Evolutionary conservation across 768 basidiomycete species (phyloP).

Genomic region (Megacollybia marginata): DNA sequence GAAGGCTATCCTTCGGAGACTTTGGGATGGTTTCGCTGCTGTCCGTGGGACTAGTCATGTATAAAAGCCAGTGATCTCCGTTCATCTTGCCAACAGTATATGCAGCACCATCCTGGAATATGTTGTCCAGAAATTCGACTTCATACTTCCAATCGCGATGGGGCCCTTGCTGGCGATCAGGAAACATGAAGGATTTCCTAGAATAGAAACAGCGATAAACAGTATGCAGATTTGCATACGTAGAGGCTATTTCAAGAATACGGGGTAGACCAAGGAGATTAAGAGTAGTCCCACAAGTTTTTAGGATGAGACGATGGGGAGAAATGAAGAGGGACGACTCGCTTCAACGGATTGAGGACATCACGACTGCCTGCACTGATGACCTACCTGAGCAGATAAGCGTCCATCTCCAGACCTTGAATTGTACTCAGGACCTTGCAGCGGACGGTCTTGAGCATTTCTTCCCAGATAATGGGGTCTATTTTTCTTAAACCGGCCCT

Average conservation of each 20-base stretch:
- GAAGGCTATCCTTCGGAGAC: conserved; percentile 20
- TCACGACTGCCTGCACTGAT: conserved; percentile 5
- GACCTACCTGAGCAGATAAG: conserved; percentile 88
- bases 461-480: conserved; percentile 78
- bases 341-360: conserved; percentile 34
- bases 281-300: conserved; percentile 98
- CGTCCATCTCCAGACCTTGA: conserved; percentile 85
- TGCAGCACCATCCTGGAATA: conserved; percentile 84
- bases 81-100: conserved; percentile 98
- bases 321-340: conserved; percentile 97
- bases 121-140: conserved; percentile 83
- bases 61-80: conserved; percentile 97
- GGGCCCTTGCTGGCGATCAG: conserved; percentile 88
- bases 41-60: conserved; percentile 63
- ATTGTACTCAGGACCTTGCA: conserved; percentile 93
- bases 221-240: conserved; percentile 52
- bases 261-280: conserved; percentile 93
- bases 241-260: conserved; percentile 87
- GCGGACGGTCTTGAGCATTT: conserved; percentile 93
- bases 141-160: conserved; percentile 93
- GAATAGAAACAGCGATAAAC: conserved; percentile 97
- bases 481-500: conserved; percentile 74
- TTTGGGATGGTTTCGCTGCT: conserved; percentile 7
- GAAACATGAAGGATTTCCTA: conserved; percentile 98
- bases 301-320: conserved; percentile 92